These are phyloP conservation scores for Penicillium aurantiogriseum DNA, from an alignment of 2,329 filamentous ascomycete species.

Conservation along the genomic window DNA sequence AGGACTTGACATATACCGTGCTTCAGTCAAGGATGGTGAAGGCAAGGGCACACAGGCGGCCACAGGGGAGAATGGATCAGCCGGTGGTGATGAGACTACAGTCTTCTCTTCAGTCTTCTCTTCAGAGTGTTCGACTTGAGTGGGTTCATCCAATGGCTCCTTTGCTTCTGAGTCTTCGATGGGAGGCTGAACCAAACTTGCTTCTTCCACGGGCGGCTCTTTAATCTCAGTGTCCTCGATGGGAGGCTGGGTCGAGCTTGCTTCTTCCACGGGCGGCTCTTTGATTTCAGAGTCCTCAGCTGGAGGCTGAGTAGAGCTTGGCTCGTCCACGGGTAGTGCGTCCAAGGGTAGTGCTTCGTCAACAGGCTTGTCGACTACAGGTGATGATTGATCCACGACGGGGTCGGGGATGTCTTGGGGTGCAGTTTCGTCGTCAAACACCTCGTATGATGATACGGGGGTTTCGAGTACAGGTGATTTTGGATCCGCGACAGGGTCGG, in stretches of 20 bases:
- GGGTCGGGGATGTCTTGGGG: not conserved
- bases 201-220: not conserved
- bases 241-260: not conserved
- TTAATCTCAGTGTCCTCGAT: not conserved
- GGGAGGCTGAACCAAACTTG: not conserved
- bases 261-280: not conserved
- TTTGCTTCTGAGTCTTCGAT: not conserved
- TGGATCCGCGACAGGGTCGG: not conserved
- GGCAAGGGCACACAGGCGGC: slow-evolving; percentile 29
- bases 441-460: not conserved
- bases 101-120: slow-evolving; percentile 21
- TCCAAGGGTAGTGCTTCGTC: not conserved
- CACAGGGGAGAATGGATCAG: slow-evolving; percentile 23
- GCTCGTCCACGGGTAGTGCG: not conserved
- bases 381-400: not conserved
- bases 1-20: slow-evolving; percentile 29
- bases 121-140: slow-evolving; percentile 8
- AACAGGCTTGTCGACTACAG: not conserved
- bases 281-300: not conserved
- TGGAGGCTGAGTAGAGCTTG: not conserved
- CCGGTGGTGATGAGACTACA: slow-evolving; percentile 26
- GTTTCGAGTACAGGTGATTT: not conserved
- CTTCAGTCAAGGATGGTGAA: slow-evolving; percentile 34
- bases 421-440: not conserved
- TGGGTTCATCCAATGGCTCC: not conserved